Evolutionary conservation across 768 basidiomycete species (phyloP), one percentile per base, ranked within the genome.

Genomic region (Filobasidium floriforme): DNA sequence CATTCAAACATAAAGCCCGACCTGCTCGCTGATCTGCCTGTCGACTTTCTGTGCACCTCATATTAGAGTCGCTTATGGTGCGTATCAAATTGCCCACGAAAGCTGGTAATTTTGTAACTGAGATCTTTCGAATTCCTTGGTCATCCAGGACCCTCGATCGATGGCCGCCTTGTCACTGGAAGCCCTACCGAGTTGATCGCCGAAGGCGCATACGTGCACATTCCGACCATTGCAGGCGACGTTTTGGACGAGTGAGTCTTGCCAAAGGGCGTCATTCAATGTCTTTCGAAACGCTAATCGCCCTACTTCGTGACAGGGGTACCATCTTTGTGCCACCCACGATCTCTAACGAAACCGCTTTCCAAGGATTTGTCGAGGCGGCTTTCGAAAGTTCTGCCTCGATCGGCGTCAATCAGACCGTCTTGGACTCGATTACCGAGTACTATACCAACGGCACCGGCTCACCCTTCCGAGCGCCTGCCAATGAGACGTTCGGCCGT

Each of bases 211-310:
- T 76, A 76, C 62, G 70, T 70, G 1, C 66, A 70, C 26, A 71
- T 70, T 40, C 74, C 77, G 18, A 75, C 74, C 70, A 78, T 78
- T 57, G 66, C 70, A 29, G 77, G 77, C 19, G 75, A 76, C 65
- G 66, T 61, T 67, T 64, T 70, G 32, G 77, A 78, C 60, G 77
- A 78, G 74, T 76, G 63, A 64, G 75, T 37, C 32, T 37, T 75
- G 46, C 5, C 29, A 15, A 26, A 19, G 7, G n/a, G 32, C 32
- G 32, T 9, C 32, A 9, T 37, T 51, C 29, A n/a, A 44, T 40
- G 26, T 22, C 28, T n/a, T 12, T 1, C 24, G 28, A 22, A 1
- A 12, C 26, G 7, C 46, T 32, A 46, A 28, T 22, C 28, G 7
- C 12, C 9, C 41, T 24, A 15, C 60, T 32, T 43, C 41, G n/a